phyloP scores from a whole-genome alignment of 2,329 filamentous ascomycete species.

The Curvularia spicifera region DNA sequence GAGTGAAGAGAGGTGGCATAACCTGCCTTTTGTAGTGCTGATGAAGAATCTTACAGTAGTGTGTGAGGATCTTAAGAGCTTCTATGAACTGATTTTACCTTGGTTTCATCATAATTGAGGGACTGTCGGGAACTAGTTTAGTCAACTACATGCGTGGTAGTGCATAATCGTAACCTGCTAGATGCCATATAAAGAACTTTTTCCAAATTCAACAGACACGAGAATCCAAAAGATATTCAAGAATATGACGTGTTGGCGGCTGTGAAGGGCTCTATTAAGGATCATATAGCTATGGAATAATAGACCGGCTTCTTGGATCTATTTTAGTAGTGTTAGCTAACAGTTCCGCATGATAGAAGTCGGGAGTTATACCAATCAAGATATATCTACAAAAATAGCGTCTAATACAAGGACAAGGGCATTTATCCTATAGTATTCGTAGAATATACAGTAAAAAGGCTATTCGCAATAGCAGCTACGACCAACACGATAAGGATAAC shows the following conservation, averaged over 20 bases:
- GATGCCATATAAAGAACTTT: too few relatives aligned
- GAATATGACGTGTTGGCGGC: too few relatives aligned
- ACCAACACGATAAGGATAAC: not conserved
- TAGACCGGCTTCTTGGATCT: not conserved
- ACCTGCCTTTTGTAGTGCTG: not conserved
- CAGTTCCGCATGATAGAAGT: not conserved
- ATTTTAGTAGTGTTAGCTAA: not conserved
- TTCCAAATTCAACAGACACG: too few relatives aligned
- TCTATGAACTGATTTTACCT: too few relatives aligned
- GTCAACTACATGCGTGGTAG: too few relatives aligned
- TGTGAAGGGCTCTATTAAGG: not conserved
- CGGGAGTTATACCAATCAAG: not conserved
- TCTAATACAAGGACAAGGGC: not conserved
- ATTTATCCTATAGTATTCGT: not conserved
- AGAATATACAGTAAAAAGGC: not conserved
- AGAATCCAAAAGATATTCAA: too few relatives aligned
- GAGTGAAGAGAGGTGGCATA: not conserved
- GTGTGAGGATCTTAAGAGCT: not conserved
- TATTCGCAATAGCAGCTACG: not conserved
- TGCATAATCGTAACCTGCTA: too few relatives aligned
- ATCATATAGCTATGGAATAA: not conserved
- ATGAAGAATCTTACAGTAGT: too few relatives aligned
- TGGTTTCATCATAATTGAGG: too few relatives aligned
- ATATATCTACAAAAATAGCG: not conserved
- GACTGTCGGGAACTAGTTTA: too few relatives aligned